Evolutionary conservation across 306 rosid species (phyloP), one percentile per base, ranked within the genome.

Genomic region (Ceratonia siliqua): DNA sequence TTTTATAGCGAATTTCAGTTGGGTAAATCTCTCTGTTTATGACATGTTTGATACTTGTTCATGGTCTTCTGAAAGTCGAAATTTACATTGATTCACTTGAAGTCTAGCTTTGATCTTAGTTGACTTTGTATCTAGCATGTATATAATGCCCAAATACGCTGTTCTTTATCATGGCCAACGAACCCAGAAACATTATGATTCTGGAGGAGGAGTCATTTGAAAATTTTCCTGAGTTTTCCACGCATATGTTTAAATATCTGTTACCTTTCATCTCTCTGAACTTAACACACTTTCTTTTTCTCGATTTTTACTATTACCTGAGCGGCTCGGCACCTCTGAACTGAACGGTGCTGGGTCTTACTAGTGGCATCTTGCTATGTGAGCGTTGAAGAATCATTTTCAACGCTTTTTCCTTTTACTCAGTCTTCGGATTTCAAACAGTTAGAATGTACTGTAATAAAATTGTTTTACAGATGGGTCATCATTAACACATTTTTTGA

Each of bases 11-110:
- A 62, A 7, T 74, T 68, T 46, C 43, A 14, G 5, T 20, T 69
- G 69, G 68, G 39, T 68, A 42, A 74, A 28, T 62, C 69, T 59
- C 68, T 64, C 50, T 74, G 82, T 81, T 83, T 61, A 15, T 78
- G 43, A 74, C 82, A 62, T 82, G 80, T 83, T 74, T 68, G 79
- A 62, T n/a, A 33, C 65, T 61, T 78, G 41, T 35, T 75, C 68
- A 41, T 35, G 62, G 61, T 65, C 15, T 57, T 9, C 28, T 59
- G 5, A 12, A 41, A 39, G 22, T 65, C 13, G 1, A 65, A 20
- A 28, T 32, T 58, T 6, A 27, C 65, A 28, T 64, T 75, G 71
- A 55, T 64, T 35, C 21, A 35, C 70, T 67, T 9, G 24, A 73
- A n/a, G 11, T 53, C 18, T 57, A 55, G 72, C 46, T 55, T 73